Percentiles rank a stretch among this genome's conserved stretches.
Conservation (phyloP, 2,329 filamentous ascomycete species). For the Coniochaeta sp. region DNA sequence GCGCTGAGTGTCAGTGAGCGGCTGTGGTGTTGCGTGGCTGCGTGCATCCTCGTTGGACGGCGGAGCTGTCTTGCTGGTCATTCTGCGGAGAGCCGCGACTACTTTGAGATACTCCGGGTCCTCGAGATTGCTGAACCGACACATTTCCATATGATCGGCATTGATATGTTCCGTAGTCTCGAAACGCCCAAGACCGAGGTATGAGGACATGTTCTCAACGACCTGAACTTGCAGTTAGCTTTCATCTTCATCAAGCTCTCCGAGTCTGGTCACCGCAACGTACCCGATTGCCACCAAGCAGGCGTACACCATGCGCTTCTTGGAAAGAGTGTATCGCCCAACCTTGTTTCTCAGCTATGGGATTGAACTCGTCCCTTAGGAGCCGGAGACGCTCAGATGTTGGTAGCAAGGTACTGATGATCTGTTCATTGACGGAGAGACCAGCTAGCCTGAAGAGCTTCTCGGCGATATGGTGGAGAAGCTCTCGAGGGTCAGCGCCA, state of each 20-base stretch:
- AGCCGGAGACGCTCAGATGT: slow-evolving; percentile 22
- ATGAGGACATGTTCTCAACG: slow-evolving; percentile 29
- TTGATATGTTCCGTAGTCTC: slow-evolving; percentile 25
- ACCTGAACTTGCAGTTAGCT: slow-evolving; percentile 11
- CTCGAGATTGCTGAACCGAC: slow-evolving; percentile 19
- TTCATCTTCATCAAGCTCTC: background rate
- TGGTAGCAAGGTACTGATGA: slow-evolving; percentile 24
- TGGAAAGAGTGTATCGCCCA: slow-evolving; percentile 29
- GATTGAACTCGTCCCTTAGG: slow-evolving; percentile 21
- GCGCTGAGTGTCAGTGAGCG: slow-evolving; percentile 2
- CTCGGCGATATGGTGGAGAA: slow-evolving; percentile 13
- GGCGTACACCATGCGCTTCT: slow-evolving; percentile 14
- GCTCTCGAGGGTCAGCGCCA: slow-evolving; percentile 14
- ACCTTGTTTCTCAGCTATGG: slow-evolving; percentile 17
- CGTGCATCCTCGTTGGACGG: background rate
- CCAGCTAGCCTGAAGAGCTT: slow-evolving; percentile 10
- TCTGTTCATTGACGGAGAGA: slow-evolving; percentile 21
- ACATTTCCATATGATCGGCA: slow-evolving; percentile 27
- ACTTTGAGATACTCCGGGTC: slow-evolving; percentile 26
- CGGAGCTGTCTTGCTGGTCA: background rate
- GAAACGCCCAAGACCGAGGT: slow-evolving; percentile 16
- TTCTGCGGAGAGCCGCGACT: slow-evolving; percentile 5
- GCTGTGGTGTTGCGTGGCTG: too few relatives aligned
- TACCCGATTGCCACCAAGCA: slow-evolving; percentile 8
- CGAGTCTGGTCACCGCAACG: background rate